Evolutionary conservation across 106 monocot species (phyloP).

Genomic region (Platanthera guangdongensis): DNA sequence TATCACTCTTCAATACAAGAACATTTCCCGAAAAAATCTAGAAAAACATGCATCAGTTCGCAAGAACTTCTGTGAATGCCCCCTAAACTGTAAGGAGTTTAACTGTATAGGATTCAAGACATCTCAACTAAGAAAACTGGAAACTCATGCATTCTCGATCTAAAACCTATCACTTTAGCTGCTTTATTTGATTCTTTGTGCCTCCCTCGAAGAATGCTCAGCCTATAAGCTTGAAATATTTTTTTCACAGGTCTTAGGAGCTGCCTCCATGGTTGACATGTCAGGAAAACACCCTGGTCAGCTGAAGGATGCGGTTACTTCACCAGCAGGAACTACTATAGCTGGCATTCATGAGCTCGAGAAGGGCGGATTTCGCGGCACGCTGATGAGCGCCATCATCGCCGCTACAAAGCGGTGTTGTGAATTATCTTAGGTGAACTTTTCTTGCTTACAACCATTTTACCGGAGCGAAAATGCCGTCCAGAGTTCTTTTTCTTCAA

Average conservation of each 20-base stretch:
- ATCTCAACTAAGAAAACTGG: not conserved
- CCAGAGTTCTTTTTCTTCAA: too few species aligned
- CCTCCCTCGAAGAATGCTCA: not conserved
- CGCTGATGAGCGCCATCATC: constrained; percentile 79
- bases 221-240: not conserved
- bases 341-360: constrained; percentile 82
- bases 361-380: constrained; percentile 59
- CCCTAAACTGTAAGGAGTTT: too few species aligned
- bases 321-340: constrained; percentile 92
- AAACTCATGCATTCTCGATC: not conserved
- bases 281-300: constrained; percentile 87
- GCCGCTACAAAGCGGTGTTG: constrained; percentile 69
- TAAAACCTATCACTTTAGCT: not conserved
- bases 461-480: too few species aligned
- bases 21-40: too few species aligned
- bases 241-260: constrained; percentile 61
- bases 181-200: not conserved
- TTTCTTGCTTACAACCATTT: too few species aligned
- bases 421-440: constrained; percentile 37
- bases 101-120: not conserved
- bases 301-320: constrained; percentile 89
- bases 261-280: constrained; percentile 69
- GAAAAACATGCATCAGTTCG: too few species aligned
- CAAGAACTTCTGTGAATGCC: too few species aligned
- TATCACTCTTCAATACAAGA: too few species aligned